Evolutionary conservation across 257 asterid genomes (phyloP), one percentile per base, ranked within the genome.

Genomic region (Solanum lignicaule): DNA sequence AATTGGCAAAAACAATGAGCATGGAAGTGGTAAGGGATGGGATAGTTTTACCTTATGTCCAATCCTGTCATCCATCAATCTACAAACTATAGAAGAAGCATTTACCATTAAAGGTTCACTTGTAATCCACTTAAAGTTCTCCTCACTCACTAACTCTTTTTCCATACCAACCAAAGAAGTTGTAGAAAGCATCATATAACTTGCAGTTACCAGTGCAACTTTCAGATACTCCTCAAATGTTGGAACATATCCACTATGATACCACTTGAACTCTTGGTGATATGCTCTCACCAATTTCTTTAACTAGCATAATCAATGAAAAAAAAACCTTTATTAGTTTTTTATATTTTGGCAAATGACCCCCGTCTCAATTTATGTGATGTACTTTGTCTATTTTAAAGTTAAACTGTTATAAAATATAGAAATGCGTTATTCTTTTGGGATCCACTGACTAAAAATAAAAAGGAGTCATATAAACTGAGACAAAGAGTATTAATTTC

Each of bases 31-130:
- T 6, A 68, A 14, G 36, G 1, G 46, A 35, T 14, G 36, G 32
- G 32, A 36, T 75, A 35, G 15, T 62, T 31, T 86, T 41, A 86
- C 88, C 88, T 86, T 43, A 25, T 86, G 84, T 33, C 88, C 88
- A 41, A 58, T 83, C 52, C 62, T 86, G 39, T 86, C 88, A 21
- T 86, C 84, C 88, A 86, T 86, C 46, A 86, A 43, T 86, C 88
- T 60, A 25, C 74, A 18, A 11, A 87, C 36, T 9, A 78, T 5
- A 6, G 46, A 65, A 7, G 89, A 58, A 87, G 89, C 86, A 78
- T 52, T 52, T 52, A 75, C 69, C n/a, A 87, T 76, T 14, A 29
- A 65, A 16, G 89, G 89, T 25, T 76, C 86, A 87, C 43, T 87
- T 21, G 46, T 75, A 5, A 79, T 35, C 86, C 89, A 87, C n/a